Evolutionary conservation across 306 rosid genomes (phyloP), one percentile per base, ranked within the genome.

Genomic region (Castanospermum australe): DNA sequence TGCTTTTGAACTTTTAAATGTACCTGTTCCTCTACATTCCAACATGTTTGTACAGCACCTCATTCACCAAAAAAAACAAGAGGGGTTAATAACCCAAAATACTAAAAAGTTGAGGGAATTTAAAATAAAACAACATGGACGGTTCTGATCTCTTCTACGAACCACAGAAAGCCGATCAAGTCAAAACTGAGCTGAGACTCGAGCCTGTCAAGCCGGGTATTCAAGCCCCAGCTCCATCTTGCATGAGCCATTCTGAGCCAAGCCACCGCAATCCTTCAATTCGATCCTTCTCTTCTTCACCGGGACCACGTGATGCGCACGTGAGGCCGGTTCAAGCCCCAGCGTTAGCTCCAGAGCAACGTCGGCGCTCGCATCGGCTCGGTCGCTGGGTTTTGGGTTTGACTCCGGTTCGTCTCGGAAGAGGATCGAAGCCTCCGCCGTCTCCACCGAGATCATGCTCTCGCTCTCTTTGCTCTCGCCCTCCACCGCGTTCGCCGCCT

Each of bases 371-470:
- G 85, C 86, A 0, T 56, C 62, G 24, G 73, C 60, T 5, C 79
- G 83, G 8, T 30, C 80, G 0, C 2, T 11, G 0, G 39, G 9
- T 50, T 82, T 88, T 2, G 10, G 80, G 5, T 67, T 62, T 5
- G 83, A 73, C n/a, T 83, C 92, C 71, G 90, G 87, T 71, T 91
- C 94, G n/a, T 82, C 59, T 8, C 86, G 81, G 71, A 87, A 86
- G 5, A 89, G 84, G 0, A 74, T 67, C 32, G 90, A 77, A 13
- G 83, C 78, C 79, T 86, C 96, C 0, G 88, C 92, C 4, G 94
- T 88, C 73, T 89, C 96, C 33, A 81, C 90, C 0, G 98, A 94
- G 5, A 89, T 67, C 88, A 90, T 89, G 87, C 99, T 94, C 86
- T 89, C 97, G 7, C 91, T 75, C 6, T 92, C 94, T 28, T 86